Evolutionary conservation across 352 stramenopile species (phyloP).

Genomic region (Pythium plurisporium): DNA sequence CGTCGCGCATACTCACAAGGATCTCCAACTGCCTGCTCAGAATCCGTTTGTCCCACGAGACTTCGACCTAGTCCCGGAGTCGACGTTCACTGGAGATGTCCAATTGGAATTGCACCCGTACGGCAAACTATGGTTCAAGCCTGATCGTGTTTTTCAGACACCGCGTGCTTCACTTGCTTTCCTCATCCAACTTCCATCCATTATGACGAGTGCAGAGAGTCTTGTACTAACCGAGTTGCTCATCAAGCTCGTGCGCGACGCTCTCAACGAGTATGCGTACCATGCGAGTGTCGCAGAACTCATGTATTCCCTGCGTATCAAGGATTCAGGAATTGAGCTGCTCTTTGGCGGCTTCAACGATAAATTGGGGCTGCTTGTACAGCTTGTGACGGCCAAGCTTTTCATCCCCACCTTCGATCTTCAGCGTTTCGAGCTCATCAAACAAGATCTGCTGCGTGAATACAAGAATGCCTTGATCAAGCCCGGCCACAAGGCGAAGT

Average conservation of each 20-base stretch:
- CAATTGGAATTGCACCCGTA: slow-evolving; percentile 14
- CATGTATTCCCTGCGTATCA: slow-evolving; percentile 48
- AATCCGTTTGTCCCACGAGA: slow-evolving; percentile 72
- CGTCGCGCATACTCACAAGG: slow-evolving; percentile 11
- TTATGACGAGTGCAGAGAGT: slow-evolving; percentile 30
- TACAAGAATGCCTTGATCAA: slow-evolving; percentile 69
- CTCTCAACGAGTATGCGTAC: slow-evolving; percentile 58
- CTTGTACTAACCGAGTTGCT: slow-evolving; percentile 60
- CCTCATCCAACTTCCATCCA: slow-evolving; percentile 44
- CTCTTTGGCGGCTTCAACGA: slow-evolving; percentile 70
- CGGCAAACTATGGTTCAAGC: slow-evolving; percentile 72
- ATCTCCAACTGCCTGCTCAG: slow-evolving; percentile 16
- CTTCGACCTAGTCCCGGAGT: slow-evolving; percentile 44
- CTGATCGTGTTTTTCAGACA: slow-evolving; percentile 49
- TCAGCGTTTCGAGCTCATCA: slow-evolving; percentile 45
- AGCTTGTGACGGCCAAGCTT: slow-evolving; percentile 41
- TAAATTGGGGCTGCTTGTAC: slow-evolving; percentile 45
- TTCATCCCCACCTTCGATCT: slow-evolving; percentile 23
- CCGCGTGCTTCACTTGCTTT: slow-evolving; percentile 60
- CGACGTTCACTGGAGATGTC: slow-evolving; percentile 17
- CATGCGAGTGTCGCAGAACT: slow-evolving; percentile 60
- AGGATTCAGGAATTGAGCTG: slow-evolving; percentile 59
- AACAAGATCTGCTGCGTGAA: slow-evolving; percentile 49
- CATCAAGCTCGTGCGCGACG: slow-evolving; percentile 53
- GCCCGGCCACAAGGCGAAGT: slow-evolving; percentile 51